Base-by-base conservation (phyloP, 768 basidiomycete genomes). In the Mycena chlorophos region DNA sequence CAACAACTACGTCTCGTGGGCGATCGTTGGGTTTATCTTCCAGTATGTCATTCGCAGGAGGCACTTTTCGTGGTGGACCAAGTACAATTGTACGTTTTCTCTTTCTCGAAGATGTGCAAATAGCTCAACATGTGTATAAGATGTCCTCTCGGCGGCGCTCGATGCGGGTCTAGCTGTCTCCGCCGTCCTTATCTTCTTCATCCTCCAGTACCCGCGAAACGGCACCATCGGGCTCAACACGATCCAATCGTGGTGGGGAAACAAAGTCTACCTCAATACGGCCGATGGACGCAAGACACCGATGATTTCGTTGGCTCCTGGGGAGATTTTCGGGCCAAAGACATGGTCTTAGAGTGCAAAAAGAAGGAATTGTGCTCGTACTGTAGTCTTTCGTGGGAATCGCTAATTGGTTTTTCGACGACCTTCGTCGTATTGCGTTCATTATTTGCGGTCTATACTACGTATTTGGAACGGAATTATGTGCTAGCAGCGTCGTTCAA, bases 211-310 rank as follows among this genome's bases (percentile, higher is more conserved):
- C 62, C 88, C 87, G 2, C 58, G 58, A 54, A 77, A 87, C 52
- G 86, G 87, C 3, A 70, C 69, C 12, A 87, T 89, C 57, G 88
- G 85, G 5, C 4, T 64, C 12, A 70, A 73, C 29, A 84, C 56
- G 5, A 66, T 90, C 39, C 80, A 81, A 56, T 49, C 57, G 2
- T 90, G 88, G 89, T 89, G 87, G 88, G 89, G 88, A 12, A 89
- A 89, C 58, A 79, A 71, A 38, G 72, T 77, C 17, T 67, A 68
- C 47, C 63, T 68, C 22, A 71, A 71, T 29, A 80, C 72, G 14
- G 78, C 77, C 4, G 80, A 80, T 58, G 70, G 62, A 2, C 23
- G 49, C 19, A 75, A 73, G 4, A 73, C 71, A 17, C 72, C 79
- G 4, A 58, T 79, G 56, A 62, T 66, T 27, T 57, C 39, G 3